Percentiles rank a stretch among this genome's conserved stretches.
phyloP scores from a whole-genome alignment of 257 asterid species.

The Capsicum baccatum region DNA sequence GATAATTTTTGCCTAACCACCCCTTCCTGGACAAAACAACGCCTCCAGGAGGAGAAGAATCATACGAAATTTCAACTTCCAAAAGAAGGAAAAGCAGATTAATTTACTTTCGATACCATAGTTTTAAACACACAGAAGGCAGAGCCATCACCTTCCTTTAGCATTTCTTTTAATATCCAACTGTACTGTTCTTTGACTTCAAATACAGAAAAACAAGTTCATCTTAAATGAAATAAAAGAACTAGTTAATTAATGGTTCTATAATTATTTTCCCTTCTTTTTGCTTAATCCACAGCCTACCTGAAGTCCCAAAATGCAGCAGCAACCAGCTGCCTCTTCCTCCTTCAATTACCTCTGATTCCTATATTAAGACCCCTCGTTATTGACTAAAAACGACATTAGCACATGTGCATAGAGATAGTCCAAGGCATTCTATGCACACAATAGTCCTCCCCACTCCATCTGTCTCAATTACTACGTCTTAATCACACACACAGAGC shows the following conservation, averaged over 20 bases:
- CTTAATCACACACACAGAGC: not conserved
- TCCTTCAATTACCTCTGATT: not conserved
- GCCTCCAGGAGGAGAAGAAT: not conserved
- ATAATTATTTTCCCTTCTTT: not conserved
- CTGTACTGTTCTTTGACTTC: slow-evolving; percentile 1
- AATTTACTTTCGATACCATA: not conserved
- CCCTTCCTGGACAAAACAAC: not conserved
- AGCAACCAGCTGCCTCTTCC: not conserved
- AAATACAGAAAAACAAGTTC: not conserved
- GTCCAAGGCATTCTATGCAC: not conserved
- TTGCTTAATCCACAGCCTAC: not conserved
- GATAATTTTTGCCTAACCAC: not conserved
- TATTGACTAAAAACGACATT: too few relatives aligned
- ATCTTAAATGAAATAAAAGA: not conserved
- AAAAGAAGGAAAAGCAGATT: not conserved
- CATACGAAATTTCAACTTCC: not conserved
- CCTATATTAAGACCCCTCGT: not conserved
- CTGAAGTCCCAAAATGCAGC: slow-evolving; percentile 7
- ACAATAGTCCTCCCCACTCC: not conserved
- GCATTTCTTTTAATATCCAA: not conserved
- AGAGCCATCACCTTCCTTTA: slow-evolving; percentile 18
- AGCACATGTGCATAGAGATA: slow-evolving; percentile 3
- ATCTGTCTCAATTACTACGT: not conserved
- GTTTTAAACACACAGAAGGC: not conserved
- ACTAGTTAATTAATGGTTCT: not conserved